A percentile compares a stretch with the other conserved stretches of the same genome.
Evolutionary conservation across 2,329 filamentous ascomycete genomes (phyloP).

Genomic region (Alternaria conjuncta): DNA sequence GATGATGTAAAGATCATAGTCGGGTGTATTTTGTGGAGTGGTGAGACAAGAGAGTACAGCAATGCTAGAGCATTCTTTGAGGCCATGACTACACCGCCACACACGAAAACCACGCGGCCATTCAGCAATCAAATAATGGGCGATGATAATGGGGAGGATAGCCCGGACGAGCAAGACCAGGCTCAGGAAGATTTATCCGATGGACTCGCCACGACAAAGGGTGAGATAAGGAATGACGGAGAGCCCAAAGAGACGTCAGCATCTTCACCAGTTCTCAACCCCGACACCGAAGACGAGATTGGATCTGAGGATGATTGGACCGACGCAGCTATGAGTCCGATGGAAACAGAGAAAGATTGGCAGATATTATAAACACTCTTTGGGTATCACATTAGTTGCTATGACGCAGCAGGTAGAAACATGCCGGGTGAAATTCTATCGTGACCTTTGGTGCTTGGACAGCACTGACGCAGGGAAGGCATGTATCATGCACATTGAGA

Average conservation of each 20-base stretch:
- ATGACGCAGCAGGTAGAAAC: no score
- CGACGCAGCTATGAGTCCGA: constrained; percentile 12
- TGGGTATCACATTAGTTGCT: no score
- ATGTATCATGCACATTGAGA: accelerated
- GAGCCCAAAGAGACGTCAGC: not conserved
- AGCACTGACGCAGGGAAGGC: not conserved
- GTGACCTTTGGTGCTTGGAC: not conserved
- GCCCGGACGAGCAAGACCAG: not conserved
- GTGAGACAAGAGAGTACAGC: constrained; percentile 4
- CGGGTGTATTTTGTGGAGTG: constrained; percentile 3
- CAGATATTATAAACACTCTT: constrained; percentile 8
- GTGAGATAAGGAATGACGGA: not conserved
- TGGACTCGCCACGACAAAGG: not conserved
- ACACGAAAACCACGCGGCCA: not conserved
- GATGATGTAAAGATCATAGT: constrained; percentile 15
- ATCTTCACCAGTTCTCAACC: not conserved
- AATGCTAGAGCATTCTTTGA: constrained; percentile 10
- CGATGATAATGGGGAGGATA: not conserved
- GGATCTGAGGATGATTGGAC: constrained; percentile 13
- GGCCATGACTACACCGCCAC: not conserved
- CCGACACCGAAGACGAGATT: not conserved
- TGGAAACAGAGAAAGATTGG: constrained; percentile 9
- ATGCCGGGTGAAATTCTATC: no score
- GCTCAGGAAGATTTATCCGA: not conserved
- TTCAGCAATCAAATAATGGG: not conserved